Evolutionary conservation across 352 stramenopile genomes (phyloP).

Genomic region (Phytophthora boehmeriae): DNA sequence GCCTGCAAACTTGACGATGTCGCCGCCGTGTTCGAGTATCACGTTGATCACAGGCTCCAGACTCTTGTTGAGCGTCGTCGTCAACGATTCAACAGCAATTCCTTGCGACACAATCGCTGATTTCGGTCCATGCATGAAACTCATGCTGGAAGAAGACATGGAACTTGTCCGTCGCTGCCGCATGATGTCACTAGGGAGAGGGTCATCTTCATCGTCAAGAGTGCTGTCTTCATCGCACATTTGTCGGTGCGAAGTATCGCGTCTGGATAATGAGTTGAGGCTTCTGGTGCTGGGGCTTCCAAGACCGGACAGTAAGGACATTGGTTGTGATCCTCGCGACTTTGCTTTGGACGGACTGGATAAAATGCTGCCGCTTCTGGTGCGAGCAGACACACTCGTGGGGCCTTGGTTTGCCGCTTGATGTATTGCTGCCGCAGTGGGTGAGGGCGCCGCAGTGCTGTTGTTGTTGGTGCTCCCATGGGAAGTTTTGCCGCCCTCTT

Average conservation of each 20-base stretch:
- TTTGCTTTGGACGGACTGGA: slow-evolving; percentile 12
- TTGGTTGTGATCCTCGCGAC: slow-evolving; percentile 23
- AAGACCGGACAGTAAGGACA: slow-evolving; percentile 13
- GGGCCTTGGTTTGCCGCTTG: slow-evolving; percentile 4
- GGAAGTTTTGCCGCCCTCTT: slow-evolving; percentile 11
- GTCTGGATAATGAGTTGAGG: slow-evolving; percentile 9
- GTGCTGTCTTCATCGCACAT: slow-evolving; percentile 14
- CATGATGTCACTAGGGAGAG: slow-evolving; percentile 45
- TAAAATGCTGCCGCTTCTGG: slow-evolving; percentile 17
- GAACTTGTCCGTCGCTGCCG: slow-evolving; percentile 41
- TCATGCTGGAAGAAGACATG: slow-evolving; percentile 29
- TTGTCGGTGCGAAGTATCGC: slow-evolving; percentile 9
- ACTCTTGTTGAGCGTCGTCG: slow-evolving; percentile 79
- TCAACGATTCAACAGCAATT: slow-evolving; percentile 74
- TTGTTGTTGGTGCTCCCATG: neutral
- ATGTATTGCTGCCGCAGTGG: slow-evolving; percentile 6
- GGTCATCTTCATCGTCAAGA: slow-evolving; percentile 14
- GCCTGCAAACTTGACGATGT: slow-evolving; percentile 88
- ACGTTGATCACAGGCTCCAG: slow-evolving; percentile 81
- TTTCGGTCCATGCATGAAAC: slow-evolving; percentile 58
- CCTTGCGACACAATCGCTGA: slow-evolving; percentile 50
- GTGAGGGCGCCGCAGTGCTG: neutral
- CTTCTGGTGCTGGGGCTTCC: slow-evolving; percentile 1
- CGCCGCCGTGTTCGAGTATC: slow-evolving; percentile 70
- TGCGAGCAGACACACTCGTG: slow-evolving; percentile 11